Evolutionary conservation across 345 rosid species (phyloP), one percentile per base, ranked within the genome.

Genomic region (Isatis tinctoria): DNA sequence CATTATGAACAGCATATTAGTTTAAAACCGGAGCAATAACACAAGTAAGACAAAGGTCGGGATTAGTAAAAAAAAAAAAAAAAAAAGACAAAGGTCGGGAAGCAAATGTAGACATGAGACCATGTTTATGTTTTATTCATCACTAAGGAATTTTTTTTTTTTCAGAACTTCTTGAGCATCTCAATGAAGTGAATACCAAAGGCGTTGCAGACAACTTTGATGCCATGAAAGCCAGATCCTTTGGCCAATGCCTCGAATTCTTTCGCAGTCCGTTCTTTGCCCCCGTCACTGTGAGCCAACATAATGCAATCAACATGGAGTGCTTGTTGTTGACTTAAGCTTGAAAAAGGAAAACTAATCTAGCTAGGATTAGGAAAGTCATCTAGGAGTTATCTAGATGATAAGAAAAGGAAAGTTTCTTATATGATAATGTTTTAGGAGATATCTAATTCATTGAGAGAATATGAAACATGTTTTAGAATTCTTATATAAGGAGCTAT

Each of bases 211-310:
- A 49, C 68, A 0, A 93, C 92, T 37, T 58, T 72, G 80, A 93
- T 86, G 2, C 91, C 92, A 27, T 83, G 78, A 39, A 93, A 93
- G 7, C 98, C 97, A 3, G 94, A 84, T 51, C 73, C 87, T 73
- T 81, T 83, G 1, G 96, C 97, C 52, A 93, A 76, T 18, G 86
- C 87, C 80, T 82, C 86, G 13, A 93, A 93, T 49, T 93, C 97
- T 78, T 82, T 84, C 61, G 73, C 77, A 0, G 97, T 93, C 72
- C 98, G 85, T 76, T 93, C 98, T 84, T 89, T 91, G 28, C 96
- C 98, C 7, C 98, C 96, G 0, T 92, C 96, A 82, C n/a, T n/a
- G 51, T 87, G 97, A 59, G 98, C 94, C 90, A 93, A 73, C 98
- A 93, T 93, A 80, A 91, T 83, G 65, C 83, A 75, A 62, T 93